Evolutionary conservation across 495 filamentous ascomycete species (phyloP), one percentile per base, ranked within the genome.

Genomic region (Penicillium herquei): DNA sequence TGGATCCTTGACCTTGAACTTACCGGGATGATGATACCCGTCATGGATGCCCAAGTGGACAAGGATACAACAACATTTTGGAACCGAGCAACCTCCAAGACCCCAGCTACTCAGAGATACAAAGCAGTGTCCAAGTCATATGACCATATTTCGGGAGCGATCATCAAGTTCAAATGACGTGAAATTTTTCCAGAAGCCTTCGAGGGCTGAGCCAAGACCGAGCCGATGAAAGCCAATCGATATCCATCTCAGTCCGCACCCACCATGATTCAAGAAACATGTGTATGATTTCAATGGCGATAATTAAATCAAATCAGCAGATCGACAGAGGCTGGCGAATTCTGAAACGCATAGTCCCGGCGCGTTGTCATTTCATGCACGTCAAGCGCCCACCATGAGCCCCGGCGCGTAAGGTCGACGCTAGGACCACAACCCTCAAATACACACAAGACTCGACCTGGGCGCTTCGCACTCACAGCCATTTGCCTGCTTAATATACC

Each of bases 331-430:
- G 9, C 12, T 34, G 32, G 13, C 13, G 7, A 13, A 26, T 35
- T 44, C 45, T 62, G 65, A 67, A 65, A 65, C 61, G 21, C 21
- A 31, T n/a, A 37, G 13, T 16, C 13, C 39, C 26, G 39, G 40
- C 39, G 43, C 56, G 13, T 47, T 50, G 17, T 12, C 17, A 41
- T 21, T 16, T 41, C 0, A 7, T 62, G 56, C 54, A 49, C 50
- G 37, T 18, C 41, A 67, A 69, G 61, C 63, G 54, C 61, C 58
- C 59, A 61, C 66, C 55, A 59, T 65, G 35, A 26, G 58, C 65
- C 57, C 48, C 60, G 67, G 74, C 74, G 74, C 74, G 69, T 75
- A 75, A 54, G 54, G 49, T 55, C n/a, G 60, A 55, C 59, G 54
- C 52, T 51, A 32, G 46, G 49, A 18, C 41, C 44, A 30, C 41